Conservation (phyloP, 495 filamentous ascomycete species). For the Aspergillus cristatus region DNA sequence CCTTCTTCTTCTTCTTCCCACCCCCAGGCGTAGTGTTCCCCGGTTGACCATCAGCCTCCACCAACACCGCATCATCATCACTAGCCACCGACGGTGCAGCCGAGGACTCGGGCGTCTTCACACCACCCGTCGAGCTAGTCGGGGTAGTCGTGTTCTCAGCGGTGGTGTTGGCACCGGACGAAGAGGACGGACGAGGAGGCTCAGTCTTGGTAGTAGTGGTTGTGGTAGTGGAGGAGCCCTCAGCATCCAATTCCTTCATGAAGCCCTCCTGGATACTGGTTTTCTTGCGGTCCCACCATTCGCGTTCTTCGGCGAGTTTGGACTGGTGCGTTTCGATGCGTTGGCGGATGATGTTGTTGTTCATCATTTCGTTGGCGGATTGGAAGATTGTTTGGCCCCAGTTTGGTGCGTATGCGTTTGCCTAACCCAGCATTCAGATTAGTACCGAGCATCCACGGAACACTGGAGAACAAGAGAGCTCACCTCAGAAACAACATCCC, state of each 20-base stretch:
- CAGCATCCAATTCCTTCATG: constrained; percentile 72
- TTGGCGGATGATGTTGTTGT: constrained; percentile 53
- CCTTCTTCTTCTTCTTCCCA: constrained; percentile 65
- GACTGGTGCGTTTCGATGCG: constrained; percentile 55
- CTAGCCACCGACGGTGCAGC: constrained; percentile 31
- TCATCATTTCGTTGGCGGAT: constrained; percentile 75
- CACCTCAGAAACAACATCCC: constrained; percentile 91
- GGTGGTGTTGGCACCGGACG: constrained; percentile 6
- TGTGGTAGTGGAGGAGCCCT: constrained; percentile 13
- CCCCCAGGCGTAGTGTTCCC: constrained; percentile 20
- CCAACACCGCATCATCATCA: constrained; percentile 81
- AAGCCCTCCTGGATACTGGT: constrained; percentile 63
- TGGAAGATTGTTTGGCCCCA: constrained; percentile 97
- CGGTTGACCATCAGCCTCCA: constrained; percentile 59
- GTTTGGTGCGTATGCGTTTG: constrained; percentile 73
- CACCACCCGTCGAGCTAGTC: constrained; percentile 4
- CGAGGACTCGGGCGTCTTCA: constrained; percentile 7
- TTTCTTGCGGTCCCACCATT: constrained; percentile 86
- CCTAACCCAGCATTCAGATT: constrained; percentile 33
- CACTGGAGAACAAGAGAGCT: constrained; percentile 6
- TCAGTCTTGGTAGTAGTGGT: constrained; percentile 18
- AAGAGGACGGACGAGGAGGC: constrained; percentile 4
- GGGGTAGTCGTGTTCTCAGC: constrained; percentile 12
- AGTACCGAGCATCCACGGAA: constrained; percentile 3
- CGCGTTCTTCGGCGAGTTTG: constrained; percentile 60